Percentiles rank a stretch among this genome's conserved stretches.
These are phyloP conservation scores for Scutellaria minor DNA, from an alignment of 257 asterid species.

Conservation along the genomic window DNA sequence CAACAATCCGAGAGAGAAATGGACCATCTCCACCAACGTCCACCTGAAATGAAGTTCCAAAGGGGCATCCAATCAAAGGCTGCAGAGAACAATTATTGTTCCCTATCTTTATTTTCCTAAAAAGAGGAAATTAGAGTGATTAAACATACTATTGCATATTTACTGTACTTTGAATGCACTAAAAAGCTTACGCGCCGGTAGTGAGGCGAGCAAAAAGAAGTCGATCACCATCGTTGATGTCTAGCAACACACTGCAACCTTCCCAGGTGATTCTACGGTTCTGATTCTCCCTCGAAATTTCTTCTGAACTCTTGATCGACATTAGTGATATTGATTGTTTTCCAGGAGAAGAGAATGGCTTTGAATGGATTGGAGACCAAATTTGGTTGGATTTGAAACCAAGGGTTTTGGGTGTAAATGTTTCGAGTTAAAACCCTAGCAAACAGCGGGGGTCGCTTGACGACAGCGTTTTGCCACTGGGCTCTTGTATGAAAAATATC, in stretches of 20 bases:
- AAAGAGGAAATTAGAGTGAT: constrained; percentile 22
- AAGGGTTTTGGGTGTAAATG: constrained; percentile 36
- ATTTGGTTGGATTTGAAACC: constrained; percentile 8
- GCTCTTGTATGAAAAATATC: background rate
- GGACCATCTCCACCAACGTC: constrained; percentile 77
- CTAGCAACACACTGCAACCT: constrained; percentile 95
- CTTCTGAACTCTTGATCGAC: constrained; percentile 44
- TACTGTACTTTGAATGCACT: background rate
- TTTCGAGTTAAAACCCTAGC: constrained; percentile 40
- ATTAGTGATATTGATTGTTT: constrained; percentile 32
- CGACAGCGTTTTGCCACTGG: constrained; percentile 28
- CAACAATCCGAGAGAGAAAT: constrained; percentile 60
- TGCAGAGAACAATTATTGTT: constrained; percentile 74
- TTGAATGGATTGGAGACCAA: constrained; percentile 12
- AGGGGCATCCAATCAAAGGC: constrained; percentile 85
- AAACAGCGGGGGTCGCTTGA: background rate
- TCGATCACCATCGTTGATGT: constrained; percentile 91
- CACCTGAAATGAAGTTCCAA: constrained; percentile 79
- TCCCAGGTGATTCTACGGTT: constrained; percentile 82
- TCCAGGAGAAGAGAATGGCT: constrained; percentile 7
- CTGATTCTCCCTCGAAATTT: constrained; percentile 33
- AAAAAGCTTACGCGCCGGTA: constrained; percentile 68
- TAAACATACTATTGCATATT: background rate
- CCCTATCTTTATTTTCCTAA: constrained; percentile 83
- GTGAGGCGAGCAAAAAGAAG: constrained; percentile 94